Conservation (phyloP, 768 basidiomycete genomes). For the Dentipellis fragilis region DNA sequence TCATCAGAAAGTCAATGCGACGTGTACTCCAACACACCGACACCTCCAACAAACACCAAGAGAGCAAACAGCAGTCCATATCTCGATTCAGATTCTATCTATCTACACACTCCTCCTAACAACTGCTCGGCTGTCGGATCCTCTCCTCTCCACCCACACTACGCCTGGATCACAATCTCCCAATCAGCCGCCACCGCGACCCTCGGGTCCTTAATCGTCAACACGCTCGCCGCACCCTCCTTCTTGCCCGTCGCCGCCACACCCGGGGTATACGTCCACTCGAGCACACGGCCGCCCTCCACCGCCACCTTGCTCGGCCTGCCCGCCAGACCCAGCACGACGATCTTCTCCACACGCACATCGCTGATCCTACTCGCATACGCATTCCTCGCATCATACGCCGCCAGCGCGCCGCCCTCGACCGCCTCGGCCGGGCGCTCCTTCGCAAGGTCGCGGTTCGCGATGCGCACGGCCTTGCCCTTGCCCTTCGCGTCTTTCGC, state of each 20-base stretch:
- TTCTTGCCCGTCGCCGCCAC: constrained; percentile 43
- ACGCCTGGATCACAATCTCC: constrained; percentile 35
- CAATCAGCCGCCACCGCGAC: constrained; percentile 52
- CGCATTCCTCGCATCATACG: constrained; percentile 47
- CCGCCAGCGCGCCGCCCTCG: constrained; percentile 36
- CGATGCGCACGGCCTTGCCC: constrained; percentile 34
- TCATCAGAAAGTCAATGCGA: too few relatives aligned
- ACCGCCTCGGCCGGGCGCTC: constrained; percentile 36
- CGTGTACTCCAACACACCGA: too few relatives aligned
- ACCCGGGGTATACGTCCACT: constrained; percentile 62
- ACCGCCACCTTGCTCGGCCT: constrained; percentile 55
- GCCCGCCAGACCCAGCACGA: constrained; percentile 60
- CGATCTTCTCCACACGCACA: constrained; percentile 76
- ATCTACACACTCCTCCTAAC: too few relatives aligned
- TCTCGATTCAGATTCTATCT: too few relatives aligned
- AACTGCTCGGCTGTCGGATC: too few relatives aligned
- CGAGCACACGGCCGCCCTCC: constrained; percentile 39
- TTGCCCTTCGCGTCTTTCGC: constrained; percentile 28
- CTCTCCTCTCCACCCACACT: too few relatives aligned
- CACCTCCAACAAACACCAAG: too few relatives aligned
- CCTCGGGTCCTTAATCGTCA: constrained; percentile 71
- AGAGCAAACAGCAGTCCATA: too few relatives aligned
- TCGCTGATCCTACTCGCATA: constrained; percentile 57
- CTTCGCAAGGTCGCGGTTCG: constrained; percentile 44
- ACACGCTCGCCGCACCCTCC: constrained; percentile 55